Evolutionary conservation across 2,329 filamentous ascomycete genomes (phyloP).

Genomic region (Aquanectria penicillioides): DNA sequence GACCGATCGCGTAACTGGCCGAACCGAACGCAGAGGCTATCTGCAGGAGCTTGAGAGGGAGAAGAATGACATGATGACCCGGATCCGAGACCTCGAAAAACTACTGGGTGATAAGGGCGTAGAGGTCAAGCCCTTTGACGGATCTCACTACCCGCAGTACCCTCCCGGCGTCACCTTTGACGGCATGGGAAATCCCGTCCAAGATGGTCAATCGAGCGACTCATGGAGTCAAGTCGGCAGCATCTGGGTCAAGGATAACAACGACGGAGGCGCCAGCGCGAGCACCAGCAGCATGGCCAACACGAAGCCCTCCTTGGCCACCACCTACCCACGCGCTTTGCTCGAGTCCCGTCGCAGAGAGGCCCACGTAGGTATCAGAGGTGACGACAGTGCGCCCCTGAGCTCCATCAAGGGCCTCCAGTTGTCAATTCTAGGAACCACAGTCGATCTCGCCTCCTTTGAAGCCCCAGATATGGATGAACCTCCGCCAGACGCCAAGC

Average conservation of each 20-base stretch:
- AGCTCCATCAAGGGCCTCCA: slow-evolving; percentile 81
- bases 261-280: not conserved
- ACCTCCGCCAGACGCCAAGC: slow-evolving; percentile 49
- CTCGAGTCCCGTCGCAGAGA: slow-evolving; percentile 61
- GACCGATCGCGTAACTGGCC: slow-evolving; percentile 86
- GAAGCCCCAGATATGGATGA: slow-evolving; percentile 74
- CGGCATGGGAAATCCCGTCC: slow-evolving; percentile 37
- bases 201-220: slow-evolving; percentile 37
- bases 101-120: slow-evolving; percentile 70
- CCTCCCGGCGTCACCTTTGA: slow-evolving; percentile 39
- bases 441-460: slow-evolving; percentile 81
- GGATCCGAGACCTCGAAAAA: slow-evolving; percentile 75
- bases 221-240: slow-evolving; percentile 47
- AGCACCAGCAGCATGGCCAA: not conserved
- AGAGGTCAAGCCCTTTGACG: slow-evolving; percentile 65
- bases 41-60: slow-evolving; percentile 80
- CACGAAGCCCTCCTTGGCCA: slow-evolving; percentile 18
- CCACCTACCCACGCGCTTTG: slow-evolving; percentile 44
- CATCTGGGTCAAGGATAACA: slow-evolving; percentile 50
- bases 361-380: slow-evolving; percentile 73
- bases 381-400: slow-evolving; percentile 71
- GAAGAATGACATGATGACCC: slow-evolving; percentile 72
- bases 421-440: slow-evolving; percentile 81
- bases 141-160: slow-evolving; percentile 42
- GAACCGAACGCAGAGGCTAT: slow-evolving; percentile 81